Evolutionary conservation across 2,329 filamentous ascomycete species (phyloP).

Genomic region (Trematosphaeria pertusa): DNA sequence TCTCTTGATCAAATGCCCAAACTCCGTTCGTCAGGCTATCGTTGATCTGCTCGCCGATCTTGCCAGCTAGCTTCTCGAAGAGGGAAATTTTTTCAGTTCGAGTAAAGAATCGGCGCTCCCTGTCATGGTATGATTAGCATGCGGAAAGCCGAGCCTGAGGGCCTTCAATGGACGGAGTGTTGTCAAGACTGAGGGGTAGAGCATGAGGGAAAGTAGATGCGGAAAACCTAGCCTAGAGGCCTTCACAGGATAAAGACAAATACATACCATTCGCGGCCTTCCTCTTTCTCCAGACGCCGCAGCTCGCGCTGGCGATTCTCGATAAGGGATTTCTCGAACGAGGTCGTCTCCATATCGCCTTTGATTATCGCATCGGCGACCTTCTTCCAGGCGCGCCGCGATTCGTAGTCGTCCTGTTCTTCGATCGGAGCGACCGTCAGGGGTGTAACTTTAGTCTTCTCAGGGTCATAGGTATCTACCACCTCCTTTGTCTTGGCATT

Average conservation of each 20-base stretch:
- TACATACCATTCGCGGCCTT: too few species aligned
- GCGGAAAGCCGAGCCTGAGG: too few species aligned
- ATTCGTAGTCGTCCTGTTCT: constrained; percentile 85
- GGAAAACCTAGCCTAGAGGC: too few species aligned
- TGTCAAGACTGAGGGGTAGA: too few species aligned
- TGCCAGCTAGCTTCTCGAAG: constrained; percentile 55
- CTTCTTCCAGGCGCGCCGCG: constrained; percentile 84
- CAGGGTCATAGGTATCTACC: constrained; percentile 56
- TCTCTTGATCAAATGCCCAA: constrained; percentile 70
- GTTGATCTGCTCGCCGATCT: constrained; percentile 60
- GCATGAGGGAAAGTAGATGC: too few species aligned
- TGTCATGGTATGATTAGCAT: too few species aligned
- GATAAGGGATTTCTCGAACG: constrained; percentile 82
- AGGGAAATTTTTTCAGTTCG: constrained; percentile 47
- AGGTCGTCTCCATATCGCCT: constrained; percentile 84
- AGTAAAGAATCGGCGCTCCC: constrained; percentile 85
- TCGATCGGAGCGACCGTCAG: constrained; percentile 76
- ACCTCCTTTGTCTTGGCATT: constrained; percentile 61
- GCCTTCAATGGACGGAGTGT: too few species aligned
- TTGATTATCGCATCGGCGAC: constrained; percentile 81
- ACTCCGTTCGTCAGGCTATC: constrained; percentile 72
- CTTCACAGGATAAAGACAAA: too few species aligned
- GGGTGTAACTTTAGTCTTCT: constrained; percentile 63
- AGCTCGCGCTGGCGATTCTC: constrained; percentile 85
- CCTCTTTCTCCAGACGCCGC: constrained; percentile 76